Conservation (phyloP, 495 filamentous ascomycete species). For the Neurospora africana region DNA sequence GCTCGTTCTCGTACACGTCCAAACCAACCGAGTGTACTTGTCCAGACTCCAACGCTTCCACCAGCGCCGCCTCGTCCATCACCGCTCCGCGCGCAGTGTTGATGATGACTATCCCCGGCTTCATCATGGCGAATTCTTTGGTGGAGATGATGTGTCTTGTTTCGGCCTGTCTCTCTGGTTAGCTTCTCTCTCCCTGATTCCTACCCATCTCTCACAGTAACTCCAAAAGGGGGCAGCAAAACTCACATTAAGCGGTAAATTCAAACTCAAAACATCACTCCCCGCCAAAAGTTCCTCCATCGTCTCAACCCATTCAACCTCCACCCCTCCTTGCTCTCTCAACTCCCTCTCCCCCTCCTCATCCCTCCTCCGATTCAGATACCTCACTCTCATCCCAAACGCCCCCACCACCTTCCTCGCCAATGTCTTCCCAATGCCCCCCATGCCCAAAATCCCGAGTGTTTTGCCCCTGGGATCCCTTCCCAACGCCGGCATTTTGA, state of each 20-base stretch:
- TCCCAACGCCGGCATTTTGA: slow-evolving; percentile 30
- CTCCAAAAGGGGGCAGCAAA: background rate
- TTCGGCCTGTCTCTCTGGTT: slow-evolving; percentile 34
- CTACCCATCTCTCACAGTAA: background rate
- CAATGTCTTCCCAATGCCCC: slow-evolving; percentile 59
- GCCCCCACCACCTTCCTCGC: slow-evolving; percentile 36
- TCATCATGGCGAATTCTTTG: slow-evolving; percentile 57
- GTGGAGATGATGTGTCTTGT: slow-evolving; percentile 58
- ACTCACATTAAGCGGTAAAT: slow-evolving; percentile 61
- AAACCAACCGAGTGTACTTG: slow-evolving; percentile 60
- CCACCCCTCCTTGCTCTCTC: slow-evolving; percentile 51
- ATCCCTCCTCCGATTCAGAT: slow-evolving; percentile 50
- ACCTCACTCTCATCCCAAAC: slow-evolving; percentile 58
- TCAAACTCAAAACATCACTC: slow-evolving; percentile 68
- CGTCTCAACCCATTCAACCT: slow-evolving; percentile 48
- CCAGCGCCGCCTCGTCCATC: slow-evolving; percentile 63
- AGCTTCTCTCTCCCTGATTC: background rate
- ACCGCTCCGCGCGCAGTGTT: slow-evolving; percentile 62
- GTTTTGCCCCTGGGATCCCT: slow-evolving; percentile 63
- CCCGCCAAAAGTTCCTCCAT: slow-evolving; percentile 55
- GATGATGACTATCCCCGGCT: slow-evolving; percentile 58
- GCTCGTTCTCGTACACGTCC: slow-evolving; percentile 76
- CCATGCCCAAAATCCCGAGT: slow-evolving; percentile 79
- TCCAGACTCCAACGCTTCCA: slow-evolving; percentile 55
- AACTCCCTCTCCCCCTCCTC: slow-evolving; percentile 42